Percentiles rank a stretch among this genome's conserved stretches.
These are phyloP conservation scores for Erysimum cheiranthoides DNA, from an alignment of 345 rosid species.

Conservation along the genomic window DNA sequence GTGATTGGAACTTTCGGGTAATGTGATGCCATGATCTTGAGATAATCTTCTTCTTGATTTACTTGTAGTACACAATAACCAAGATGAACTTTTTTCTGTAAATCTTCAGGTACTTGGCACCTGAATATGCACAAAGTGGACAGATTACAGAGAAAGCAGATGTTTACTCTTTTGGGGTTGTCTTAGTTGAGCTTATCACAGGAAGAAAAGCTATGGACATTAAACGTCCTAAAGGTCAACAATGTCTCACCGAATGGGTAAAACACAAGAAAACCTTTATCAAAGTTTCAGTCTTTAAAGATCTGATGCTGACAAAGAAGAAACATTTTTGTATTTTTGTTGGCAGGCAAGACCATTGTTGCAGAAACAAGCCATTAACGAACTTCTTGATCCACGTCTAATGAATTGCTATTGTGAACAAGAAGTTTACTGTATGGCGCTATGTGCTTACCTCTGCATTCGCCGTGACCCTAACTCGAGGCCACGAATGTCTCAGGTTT, in stretches of 20 bases:
- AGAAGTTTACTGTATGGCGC: conserved; percentile 81
- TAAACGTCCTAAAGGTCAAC: conserved; percentile 87
- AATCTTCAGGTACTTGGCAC: conserved; percentile 79
- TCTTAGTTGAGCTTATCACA: conserved; percentile 90
- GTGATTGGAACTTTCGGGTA: conserved; percentile 99
- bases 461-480: conserved; percentile 81
- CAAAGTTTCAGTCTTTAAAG: conserved; percentile 21
- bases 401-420: conserved; percentile 60
- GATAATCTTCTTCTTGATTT: neutral
- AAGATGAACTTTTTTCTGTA: conserved; percentile 4
- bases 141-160: conserved; percentile 98
- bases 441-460: conserved; percentile 89
- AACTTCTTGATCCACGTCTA: conserved; percentile 80
- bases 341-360: conserved; percentile 89
- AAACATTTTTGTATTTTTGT: neutral
- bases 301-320: conserved; percentile 16
- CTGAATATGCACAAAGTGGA: conserved; percentile 97
- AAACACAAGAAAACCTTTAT: neutral
- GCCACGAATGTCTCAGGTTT: conserved; percentile 98
- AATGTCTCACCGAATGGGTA: conserved; percentile 98
- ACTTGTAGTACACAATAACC: conserved; percentile 3
- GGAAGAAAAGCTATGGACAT: conserved; percentile 98
- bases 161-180: conserved; percentile 93
- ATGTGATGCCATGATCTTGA: neutral
- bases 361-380: conserved; percentile 66